phyloP scores from a whole-genome alignment of 2,329 filamentous ascomycete species.

The Neonectria faginata region DNA sequence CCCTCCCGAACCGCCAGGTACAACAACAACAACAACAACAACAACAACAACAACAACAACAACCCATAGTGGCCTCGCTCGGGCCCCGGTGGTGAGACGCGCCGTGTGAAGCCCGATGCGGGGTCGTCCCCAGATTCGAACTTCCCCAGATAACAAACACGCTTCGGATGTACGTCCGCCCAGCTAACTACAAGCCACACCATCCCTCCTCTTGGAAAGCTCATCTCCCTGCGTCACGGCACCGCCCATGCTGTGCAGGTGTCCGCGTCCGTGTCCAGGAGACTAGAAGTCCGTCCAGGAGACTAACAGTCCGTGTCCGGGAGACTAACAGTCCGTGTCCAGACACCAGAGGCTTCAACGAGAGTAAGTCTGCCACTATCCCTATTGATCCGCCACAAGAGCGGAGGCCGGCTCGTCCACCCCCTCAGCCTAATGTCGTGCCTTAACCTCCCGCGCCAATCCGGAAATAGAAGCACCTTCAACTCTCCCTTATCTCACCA shows the following conservation, averaged over 20 bases:
- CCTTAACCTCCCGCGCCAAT: constrained; percentile 21
- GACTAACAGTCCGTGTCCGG: background rate
- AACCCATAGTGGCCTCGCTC: constrained; percentile 7
- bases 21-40: too few species aligned
- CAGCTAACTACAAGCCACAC: constrained; percentile 16
- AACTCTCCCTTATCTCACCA: constrained; percentile 9
- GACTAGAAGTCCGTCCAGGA: background rate
- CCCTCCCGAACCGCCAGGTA: constrained; percentile 13
- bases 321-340: background rate
- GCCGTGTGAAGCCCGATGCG: constrained; percentile 20
- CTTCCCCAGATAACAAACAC: constrained; percentile 23
- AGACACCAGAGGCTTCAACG: background rate
- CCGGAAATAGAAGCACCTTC: constrained; percentile 16
- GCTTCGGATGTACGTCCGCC: constrained; percentile 2
- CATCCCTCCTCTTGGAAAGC: constrained; percentile 21
- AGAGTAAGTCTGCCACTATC: constrained; percentile 6
- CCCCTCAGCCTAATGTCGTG: constrained; percentile 25
- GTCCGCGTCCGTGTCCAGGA: background rate
- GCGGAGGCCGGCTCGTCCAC: constrained; percentile 9
- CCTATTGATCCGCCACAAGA: constrained; percentile 2
- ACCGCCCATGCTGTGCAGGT: background rate
- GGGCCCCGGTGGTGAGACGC: constrained; percentile 14
- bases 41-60: too few species aligned
- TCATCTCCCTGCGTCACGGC: constrained; percentile 4
- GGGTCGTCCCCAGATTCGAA: constrained; percentile 25